Evolutionary conservation across 169 alveolate species (phyloP), one percentile per base, ranked within the genome.

Genomic region (Eimeria zaria): DNA sequence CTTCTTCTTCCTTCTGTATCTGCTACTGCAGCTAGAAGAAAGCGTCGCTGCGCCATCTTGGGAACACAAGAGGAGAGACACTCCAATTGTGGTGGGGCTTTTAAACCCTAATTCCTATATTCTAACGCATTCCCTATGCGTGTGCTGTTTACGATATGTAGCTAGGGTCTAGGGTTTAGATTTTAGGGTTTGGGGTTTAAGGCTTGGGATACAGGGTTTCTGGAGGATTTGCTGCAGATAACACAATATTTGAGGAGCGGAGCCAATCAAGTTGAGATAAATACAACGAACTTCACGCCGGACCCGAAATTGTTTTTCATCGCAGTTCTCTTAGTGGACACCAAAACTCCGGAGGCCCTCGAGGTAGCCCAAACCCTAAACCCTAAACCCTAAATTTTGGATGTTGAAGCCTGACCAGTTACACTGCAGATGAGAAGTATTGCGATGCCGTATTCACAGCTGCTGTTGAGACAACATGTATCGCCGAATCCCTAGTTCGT

Each of bases 41-140:
- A 84, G 88, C 33, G 98, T 98, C 36, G 97, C 97, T 73, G 99
- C 98, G 89, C 99, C 99, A 2, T 73, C 97, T 36, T 98, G 98
- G 98, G 99, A 98, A 89, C 99, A 98, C 96, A 96, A 98, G 87
- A 93, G 99, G 78, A 67, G 99, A 48, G 99, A 98, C 91, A 97
- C 97, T 71, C 99, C 99, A 36, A 96, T 98, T 78, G 97, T 84
- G 58, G 73, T 71, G 62, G 33, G 76, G 76, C 51, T 18, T 81
- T 96, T 83, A 95, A 97, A 51, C 64, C 89, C 69, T 78, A 24
- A 78, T 12, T 27, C 81, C 51, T 39, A 36, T 14, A 0, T 12
- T 8, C 51, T 33, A 71, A 30, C 81, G 81, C 30, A 11, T 71
- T 71, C n/a, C 39, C 16, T 33, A 20, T 8, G 30, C 53, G 33